Evolutionary conservation across 805 yeast species (phyloP).

Genomic region (Sugiyamaella valdiviana): DNA sequence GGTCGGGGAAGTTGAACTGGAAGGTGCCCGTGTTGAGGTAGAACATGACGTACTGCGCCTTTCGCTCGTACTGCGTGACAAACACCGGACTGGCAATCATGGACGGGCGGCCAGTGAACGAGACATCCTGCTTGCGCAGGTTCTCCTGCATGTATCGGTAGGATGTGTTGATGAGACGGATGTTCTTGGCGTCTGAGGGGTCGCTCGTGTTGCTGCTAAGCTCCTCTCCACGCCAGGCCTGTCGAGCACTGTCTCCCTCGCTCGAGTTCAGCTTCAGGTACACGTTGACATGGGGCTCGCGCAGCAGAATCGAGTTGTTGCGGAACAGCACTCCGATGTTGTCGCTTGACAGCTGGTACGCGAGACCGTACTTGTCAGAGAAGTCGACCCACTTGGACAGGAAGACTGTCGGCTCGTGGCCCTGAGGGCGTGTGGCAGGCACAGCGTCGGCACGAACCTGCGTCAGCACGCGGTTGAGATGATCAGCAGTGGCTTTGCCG

Average conservation of each 20-base stretch:
- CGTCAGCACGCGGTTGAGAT: background rate
- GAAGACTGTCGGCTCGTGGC: conserved; percentile 33
- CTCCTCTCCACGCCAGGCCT: conserved; percentile 4
- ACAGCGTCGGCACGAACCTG: background rate
- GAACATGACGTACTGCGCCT: conserved; percentile 79
- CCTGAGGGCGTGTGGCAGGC: background rate
- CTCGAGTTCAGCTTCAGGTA: conserved; percentile 32
- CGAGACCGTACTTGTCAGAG: conserved; percentile 90
- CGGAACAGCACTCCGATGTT: conserved; percentile 87
- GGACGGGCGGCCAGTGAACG: background rate
- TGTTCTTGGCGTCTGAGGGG: conserved; percentile 33
- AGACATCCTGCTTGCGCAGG: conserved; percentile 51
- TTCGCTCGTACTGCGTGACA: conserved; percentile 76
- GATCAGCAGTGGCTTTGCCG: background rate
- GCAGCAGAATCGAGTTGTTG: conserved; percentile 74
- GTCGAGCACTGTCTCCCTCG: background rate
- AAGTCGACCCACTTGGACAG: conserved; percentile 98
- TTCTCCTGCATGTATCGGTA: conserved; percentile 89
- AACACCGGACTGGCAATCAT: conserved; percentile 37
- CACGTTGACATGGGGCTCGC: conserved; percentile 44
- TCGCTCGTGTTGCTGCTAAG: conserved; percentile 16
- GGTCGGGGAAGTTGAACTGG: conserved; percentile 94
- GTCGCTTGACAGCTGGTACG: conserved; percentile 85
- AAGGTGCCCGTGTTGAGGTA: conserved; percentile 86
- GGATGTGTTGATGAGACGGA: conserved; percentile 82